Percentiles rank a stretch among this genome's conserved stretches.
phyloP scores from a whole-genome alignment of 177 flowering plant species.

The Telopea speciosissima region DNA sequence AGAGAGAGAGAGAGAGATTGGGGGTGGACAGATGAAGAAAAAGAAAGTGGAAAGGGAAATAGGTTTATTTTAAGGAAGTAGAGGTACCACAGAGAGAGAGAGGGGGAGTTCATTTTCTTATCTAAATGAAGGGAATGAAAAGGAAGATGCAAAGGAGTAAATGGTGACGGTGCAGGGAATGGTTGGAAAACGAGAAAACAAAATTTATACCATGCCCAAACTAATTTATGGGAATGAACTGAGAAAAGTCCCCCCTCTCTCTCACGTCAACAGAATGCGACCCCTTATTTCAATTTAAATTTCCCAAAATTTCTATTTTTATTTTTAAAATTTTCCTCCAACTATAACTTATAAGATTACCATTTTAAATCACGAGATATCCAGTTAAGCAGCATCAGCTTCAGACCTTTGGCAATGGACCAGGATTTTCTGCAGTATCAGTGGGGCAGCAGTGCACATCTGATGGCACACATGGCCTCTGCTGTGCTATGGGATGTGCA shows the following conservation, averaged over 20 bases:
- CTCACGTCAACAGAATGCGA: constrained; percentile 14
- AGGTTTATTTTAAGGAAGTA: constrained; percentile 37
- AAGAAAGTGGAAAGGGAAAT: constrained; percentile 36
- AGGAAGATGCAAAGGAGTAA: constrained; percentile 8
- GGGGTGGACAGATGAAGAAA: constrained; percentile 34
- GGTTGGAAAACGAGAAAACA: constrained; percentile 52
- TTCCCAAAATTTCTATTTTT: too few relatives aligned
- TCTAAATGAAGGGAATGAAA: constrained; percentile 7
- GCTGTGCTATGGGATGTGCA: too few relatives aligned
- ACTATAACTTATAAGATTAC: too few relatives aligned
- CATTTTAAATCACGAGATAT: too few relatives aligned
- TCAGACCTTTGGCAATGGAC: too few relatives aligned
- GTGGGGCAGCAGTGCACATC: too few relatives aligned
- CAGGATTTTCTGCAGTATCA: too few relatives aligned
- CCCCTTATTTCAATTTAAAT: neutral
- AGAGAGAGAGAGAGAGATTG: constrained; percentile 13
- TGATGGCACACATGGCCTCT: too few relatives aligned
- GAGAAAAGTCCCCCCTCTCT: constrained; percentile 5
- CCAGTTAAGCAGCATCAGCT: too few relatives aligned
- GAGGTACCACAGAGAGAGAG: constrained; percentile 16
- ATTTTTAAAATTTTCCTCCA: too few relatives aligned
- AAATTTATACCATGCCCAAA: neutral
- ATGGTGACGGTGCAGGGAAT: constrained; percentile 29
- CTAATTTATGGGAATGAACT: constrained; percentile 29
- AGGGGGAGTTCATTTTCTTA: neutral